Evolutionary conservation across 2,329 filamentous ascomycete genomes (phyloP).

Genomic region (Microthyrium microscopicum): DNA sequence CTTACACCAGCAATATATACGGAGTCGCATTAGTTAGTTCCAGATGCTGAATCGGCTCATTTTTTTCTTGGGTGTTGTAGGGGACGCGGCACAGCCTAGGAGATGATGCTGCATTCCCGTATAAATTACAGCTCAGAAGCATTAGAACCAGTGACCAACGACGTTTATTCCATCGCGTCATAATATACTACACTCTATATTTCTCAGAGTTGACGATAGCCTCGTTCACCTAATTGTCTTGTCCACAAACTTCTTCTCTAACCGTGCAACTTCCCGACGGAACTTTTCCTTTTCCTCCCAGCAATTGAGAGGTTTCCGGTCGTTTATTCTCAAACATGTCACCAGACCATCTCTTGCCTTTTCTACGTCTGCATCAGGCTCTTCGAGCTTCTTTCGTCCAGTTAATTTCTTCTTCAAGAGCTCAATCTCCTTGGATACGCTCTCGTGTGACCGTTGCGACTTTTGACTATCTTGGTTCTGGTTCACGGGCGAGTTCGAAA

Average conservation of each 20-base stretch:
- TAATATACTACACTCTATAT: neutral
- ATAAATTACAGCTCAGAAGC: too few species aligned
- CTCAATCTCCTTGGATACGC: slow-evolving; percentile 41
- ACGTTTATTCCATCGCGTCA: too few species aligned
- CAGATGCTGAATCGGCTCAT: too few species aligned
- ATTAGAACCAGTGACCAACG: too few species aligned
- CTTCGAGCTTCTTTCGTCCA: slow-evolving; percentile 38
- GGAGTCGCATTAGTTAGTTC: too few species aligned
- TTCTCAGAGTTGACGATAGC: neutral
- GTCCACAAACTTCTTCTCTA: slow-evolving; percentile 81
- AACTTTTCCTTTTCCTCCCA: slow-evolving; percentile 86
- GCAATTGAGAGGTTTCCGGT: slow-evolving; percentile 80
- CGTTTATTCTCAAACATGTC: slow-evolving; percentile 65
- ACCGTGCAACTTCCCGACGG: slow-evolving; percentile 69
- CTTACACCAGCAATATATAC: too few species aligned
- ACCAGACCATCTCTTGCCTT: slow-evolving; percentile 61
- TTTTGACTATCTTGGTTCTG: slow-evolving; percentile 24
- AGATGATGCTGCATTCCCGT: too few species aligned
- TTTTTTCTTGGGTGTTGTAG: too few species aligned
- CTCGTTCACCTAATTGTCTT: slow-evolving; percentile 42
- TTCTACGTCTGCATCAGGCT: slow-evolving; percentile 55
- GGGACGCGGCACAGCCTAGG: too few species aligned
- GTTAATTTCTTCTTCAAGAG: slow-evolving; percentile 33
- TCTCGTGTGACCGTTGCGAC: slow-evolving; percentile 32
- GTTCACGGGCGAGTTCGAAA: slow-evolving; percentile 17